Evolutionary conservation across 2,329 filamentous ascomycete species (phyloP).

Genomic region (Peltaster fructicola): DNA sequence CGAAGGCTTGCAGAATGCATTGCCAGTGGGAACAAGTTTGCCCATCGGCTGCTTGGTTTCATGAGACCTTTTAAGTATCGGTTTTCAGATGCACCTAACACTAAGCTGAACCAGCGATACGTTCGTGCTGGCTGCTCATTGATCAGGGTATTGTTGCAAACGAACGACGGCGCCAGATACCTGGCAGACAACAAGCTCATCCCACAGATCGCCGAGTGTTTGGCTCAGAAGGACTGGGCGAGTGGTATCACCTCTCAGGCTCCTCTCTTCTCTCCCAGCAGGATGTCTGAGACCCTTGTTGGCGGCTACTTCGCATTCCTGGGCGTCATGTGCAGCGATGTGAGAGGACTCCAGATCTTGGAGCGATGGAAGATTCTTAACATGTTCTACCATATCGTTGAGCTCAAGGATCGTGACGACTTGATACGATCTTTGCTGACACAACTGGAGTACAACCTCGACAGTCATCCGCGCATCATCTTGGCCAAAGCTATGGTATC

Average conservation of each 20-base stretch:
- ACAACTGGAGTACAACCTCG: constrained; percentile 78
- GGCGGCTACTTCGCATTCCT: constrained; percentile 89
- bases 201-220: constrained; percentile 83
- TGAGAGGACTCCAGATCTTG: constrained; percentile 70
- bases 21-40: constrained; percentile 89
- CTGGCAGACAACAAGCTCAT: constrained; percentile 83
- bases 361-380: constrained; percentile 97
- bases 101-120: constrained; percentile 85
- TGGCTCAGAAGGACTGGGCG: constrained; percentile 86
- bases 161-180: constrained; percentile 66
- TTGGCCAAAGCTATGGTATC: constrained; percentile 87
- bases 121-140: constrained; percentile 77
- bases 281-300: constrained; percentile 72
- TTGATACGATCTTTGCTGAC: constrained; percentile 74
- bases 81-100: constrained; percentile 79
- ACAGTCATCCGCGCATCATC: constrained; percentile 76
- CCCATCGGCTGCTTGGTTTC: constrained; percentile 86
- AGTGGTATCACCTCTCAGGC: constrained; percentile 55
- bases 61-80: constrained; percentile 94
- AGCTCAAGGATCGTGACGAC: constrained; percentile 78
- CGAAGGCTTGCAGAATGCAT: constrained; percentile 87
- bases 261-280: constrained; percentile 74
- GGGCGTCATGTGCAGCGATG: constrained; percentile 67
- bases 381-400: constrained; percentile 98
- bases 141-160: constrained; percentile 73